Evolutionary conservation across 176 grass and related monocot species (phyloP), one percentile per base, ranked within the genome.

Genomic region (Eremochloa ophiuroides): DNA sequence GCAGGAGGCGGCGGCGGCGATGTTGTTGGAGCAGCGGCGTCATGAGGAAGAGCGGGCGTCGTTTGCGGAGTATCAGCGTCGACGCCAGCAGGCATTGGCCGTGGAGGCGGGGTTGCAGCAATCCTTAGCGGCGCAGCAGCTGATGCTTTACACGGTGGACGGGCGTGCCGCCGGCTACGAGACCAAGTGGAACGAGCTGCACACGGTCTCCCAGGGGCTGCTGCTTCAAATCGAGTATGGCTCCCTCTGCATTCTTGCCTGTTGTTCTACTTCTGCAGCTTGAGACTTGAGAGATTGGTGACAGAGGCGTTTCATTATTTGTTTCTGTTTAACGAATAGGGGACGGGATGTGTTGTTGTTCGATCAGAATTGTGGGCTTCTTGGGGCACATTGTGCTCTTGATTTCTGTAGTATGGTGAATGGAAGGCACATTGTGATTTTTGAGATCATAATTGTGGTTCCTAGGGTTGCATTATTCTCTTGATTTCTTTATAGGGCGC

Each of bases 161-260:
- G 74, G 83, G 80, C 23, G 16, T 15, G 51, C 71, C 0, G 90
- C 90, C 26, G 88, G 80, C 62, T 96, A 90, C 83, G 69, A 41
- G 27, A 91, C 85, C 17, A 93, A 87, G 75, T 96, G 85, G 78
- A 76, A 75, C 42, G 85, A 93, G 62, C 81, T 96, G 43, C 93
- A 96, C 40, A 75, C 91, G 6, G 41, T 66, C n/a, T 96, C 88
- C 2, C 90, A 91, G 82, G 80, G 70, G 4, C 44, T 93, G 64
- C 86, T 96, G 37, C 88, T 92, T 62, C 76, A 88, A 43, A 90
- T 93, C 71, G 93, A 93, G 93, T 95, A 92, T 11, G 84, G 18
- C 13, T 77, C 74, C 15, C 72, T 29, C 69, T 70, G 29, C 14
- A 48, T 41, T 91, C 17, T 73, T 60, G 58, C 44, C 61, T 33